phyloP scores from a whole-genome alignment of 1,139 yeast genomes.

The Pichia sp. region DNA sequence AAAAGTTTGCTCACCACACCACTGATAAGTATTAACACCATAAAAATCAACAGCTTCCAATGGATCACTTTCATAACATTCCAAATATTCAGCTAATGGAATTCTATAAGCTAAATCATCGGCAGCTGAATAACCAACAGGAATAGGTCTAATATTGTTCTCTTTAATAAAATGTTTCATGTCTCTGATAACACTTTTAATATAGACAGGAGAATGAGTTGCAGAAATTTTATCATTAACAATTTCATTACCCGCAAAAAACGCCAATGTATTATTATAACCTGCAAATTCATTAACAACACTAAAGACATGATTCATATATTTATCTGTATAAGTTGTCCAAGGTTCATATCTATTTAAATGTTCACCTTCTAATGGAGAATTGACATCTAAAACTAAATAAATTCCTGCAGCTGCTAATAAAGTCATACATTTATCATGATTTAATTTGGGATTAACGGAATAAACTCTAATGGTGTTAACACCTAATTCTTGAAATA shows the following conservation, averaged over 20 bases:
- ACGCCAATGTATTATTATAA: conserved; percentile 85
- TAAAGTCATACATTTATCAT: conserved; percentile 86
- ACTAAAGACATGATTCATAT: conserved; percentile 70
- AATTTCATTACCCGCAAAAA: conserved; percentile 92
- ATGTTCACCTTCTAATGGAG: conserved; percentile 73
- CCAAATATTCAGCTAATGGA: conserved; percentile 73
- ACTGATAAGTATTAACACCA: conserved; percentile 92
- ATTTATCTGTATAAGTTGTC: conserved; percentile 65
- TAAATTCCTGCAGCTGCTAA: conserved; percentile 90
- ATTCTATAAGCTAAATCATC: conserved; percentile 76
- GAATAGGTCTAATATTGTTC: conserved; percentile 61
- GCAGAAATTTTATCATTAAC: conserved; percentile 79
- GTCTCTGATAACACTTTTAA: conserved; percentile 77
- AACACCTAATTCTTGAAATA: conserved; percentile 71
- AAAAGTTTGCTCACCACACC: conserved; percentile 93
- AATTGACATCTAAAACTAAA: conserved; percentile 82
- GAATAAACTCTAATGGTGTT: conserved; percentile 86
- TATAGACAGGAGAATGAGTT: conserved; percentile 54
- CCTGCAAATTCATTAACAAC: conserved; percentile 77
- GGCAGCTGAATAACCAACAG: conserved; percentile 96
- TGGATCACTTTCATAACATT: conserved; percentile 56
- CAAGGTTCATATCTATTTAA: conserved; percentile 86
- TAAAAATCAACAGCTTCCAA: conserved; percentile 76
- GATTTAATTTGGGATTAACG: conserved; percentile 74
- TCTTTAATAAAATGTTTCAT: conserved; percentile 60